Conservation (phyloP, 345 rosid species). For the Cochlearia excelsa region DNA sequence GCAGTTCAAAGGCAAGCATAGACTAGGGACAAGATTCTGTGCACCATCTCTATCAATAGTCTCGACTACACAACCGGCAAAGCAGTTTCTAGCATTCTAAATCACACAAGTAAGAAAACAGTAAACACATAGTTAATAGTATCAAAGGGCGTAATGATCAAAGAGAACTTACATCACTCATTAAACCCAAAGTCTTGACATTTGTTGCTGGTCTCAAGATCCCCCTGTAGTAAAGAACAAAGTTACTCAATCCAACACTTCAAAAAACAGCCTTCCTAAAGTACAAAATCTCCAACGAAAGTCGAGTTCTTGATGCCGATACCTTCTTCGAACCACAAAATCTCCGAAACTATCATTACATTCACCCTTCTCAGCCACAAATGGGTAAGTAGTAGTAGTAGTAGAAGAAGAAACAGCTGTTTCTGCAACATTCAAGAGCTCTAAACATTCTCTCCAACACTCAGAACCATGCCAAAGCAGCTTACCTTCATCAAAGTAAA, state of each 20-base stretch:
- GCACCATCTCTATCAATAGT: constrained; percentile 55
- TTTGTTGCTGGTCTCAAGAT: constrained; percentile 83
- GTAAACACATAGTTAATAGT: constrained; percentile 2
- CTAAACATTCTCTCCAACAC: constrained; percentile 78
- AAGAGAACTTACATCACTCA: constrained; percentile 54
- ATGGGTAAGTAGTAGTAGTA: constrained; percentile 31
- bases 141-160: constrained; percentile 23
- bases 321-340: constrained; percentile 78
- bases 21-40: constrained; percentile 55
- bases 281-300: too few species aligned
- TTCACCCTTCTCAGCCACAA: constrained; percentile 29
- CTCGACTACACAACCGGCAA: constrained; percentile 69
- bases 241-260: too few species aligned
- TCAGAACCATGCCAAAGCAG: constrained; percentile 84
- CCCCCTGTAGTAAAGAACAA: constrained; percentile 51
- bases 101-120: constrained; percentile 31
- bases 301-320: too few species aligned
- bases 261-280: too few species aligned
- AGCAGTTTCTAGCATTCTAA: constrained; percentile 84
- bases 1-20: constrained; percentile 52
- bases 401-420: constrained; percentile 39
- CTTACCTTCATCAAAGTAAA: constrained; percentile 47
- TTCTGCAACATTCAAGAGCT: constrained; percentile 65
- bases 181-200: constrained; percentile 50
- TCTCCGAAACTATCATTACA: constrained; percentile 29